Evolutionary conservation across 257 asterid genomes (phyloP), one percentile per base, ranked within the genome.

Genomic region (Rubia yunnanensis): DNA sequence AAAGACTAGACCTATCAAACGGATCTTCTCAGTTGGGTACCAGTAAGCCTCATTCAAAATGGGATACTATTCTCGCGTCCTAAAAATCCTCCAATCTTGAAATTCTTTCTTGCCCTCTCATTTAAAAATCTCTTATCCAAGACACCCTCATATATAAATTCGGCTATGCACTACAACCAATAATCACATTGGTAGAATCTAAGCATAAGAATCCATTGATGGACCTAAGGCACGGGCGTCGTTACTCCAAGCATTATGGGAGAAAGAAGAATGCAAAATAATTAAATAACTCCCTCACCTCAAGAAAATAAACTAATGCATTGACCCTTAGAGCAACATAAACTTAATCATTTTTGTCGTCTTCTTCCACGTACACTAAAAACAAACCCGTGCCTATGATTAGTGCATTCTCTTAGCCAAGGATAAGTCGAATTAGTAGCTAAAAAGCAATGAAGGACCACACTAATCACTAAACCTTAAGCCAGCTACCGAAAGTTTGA

Each of bases 141-240:
- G 50, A 13, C 50, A 41, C 15, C 6, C 20, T n/a, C n/a, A n/a
- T n/a, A n/a, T n/a, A n/a, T n/a, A 20, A 44, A 44, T 44, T 44
- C 7, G 52, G 20, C n/a, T n/a, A n/a, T n/a, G n/a, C n/a, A n/a
- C n/a, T n/a, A n/a, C n/a, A n/a, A n/a, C n/a, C n/a, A n/a, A 44
- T 17, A 15, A 44, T 3, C 52, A 14, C 52, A 44, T 17, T 44
- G 52, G 52, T 44, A 17, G 52, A 44, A 44, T 44, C 52, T 44
- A 44, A 44, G 52, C 52, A 44, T 27, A 57, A 57, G 63, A 57
- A 57, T 57, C 34, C 61, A 53, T 23, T 28, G 22, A 57, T 28
- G 63, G 34, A 57, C 63, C 63, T 11, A 28, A 14, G 23, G 38
- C 63, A 57, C n/a, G 39, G 18, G 63, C 63, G 23, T 57, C 17